Base-by-base conservation (phyloP, 208 protist species). In the Trypanosoma cruzi region DNA sequence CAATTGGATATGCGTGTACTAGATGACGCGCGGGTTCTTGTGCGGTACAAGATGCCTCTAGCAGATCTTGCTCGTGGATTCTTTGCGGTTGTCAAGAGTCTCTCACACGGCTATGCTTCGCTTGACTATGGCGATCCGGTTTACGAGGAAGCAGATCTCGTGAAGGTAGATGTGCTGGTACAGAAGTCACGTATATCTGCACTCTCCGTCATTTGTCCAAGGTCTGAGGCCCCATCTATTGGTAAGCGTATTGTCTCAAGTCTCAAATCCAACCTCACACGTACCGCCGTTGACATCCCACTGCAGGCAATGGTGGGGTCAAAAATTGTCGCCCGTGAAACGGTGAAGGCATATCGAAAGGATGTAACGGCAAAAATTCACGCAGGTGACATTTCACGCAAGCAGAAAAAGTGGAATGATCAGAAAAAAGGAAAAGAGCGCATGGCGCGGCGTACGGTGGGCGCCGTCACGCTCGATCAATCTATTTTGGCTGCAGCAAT, bases 381-480 rank as follows among this genome's bases (percentile, higher is more conserved):
- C 84, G 98, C 97, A 42, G 98, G 98, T 55, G 98, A 99, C 70
- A 93, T 98, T 44, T 96, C 96, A 22, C 85, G 98, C 42, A 98
- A 99, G 73, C 81, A 90, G 73, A 99, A 99, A 81, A 93, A 99
- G 64, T 94, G 98, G 77, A 89, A 94, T 42, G 97, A 98, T 71
- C 98, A 99, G 83, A 98, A 98, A 71, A 97, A 98, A 79, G 97
- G 97, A 57, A 99, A 99, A 80, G 97, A 98, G 76, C 78, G 88
- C 62, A 98, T 99, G 94, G 96, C 96, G 64, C 78, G 86, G n/a
- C 73, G 92, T 6, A 88, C 73, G 48, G 82, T 99, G 16, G 97
- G 96, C 31, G 90, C 82, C 34, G 95, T 98, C 3, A 89, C 95
- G 63, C 76, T 99, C 20, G 86, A 96, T 40, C 95, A 99, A 68